phyloP scores from a whole-genome alignment of 129 eudicot species.

The Lonicera japonica region DNA sequence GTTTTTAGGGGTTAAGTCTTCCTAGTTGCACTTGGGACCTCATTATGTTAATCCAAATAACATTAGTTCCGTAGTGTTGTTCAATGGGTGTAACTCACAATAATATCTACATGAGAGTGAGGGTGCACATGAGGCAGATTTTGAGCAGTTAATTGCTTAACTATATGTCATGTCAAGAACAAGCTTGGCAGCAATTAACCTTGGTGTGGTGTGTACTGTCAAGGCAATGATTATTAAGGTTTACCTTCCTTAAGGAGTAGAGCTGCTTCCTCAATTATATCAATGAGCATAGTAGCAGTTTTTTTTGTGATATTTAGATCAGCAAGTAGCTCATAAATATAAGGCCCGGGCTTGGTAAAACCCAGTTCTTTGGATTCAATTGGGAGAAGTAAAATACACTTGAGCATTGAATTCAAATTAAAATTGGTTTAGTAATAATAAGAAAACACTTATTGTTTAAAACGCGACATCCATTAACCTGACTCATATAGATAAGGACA shows the following conservation, averaged over 20 bases:
- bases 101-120: background rate
- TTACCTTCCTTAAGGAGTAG: slow-evolving; percentile 89
- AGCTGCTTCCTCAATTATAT: slow-evolving; percentile 69
- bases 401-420: too few relatives aligned
- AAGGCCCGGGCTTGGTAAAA: slow-evolving; percentile 86
- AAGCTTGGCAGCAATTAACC: too few relatives aligned
- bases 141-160: background rate
- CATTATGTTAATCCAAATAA: background rate
- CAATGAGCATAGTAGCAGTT: slow-evolving; percentile 65
- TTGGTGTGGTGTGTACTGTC: too few relatives aligned
- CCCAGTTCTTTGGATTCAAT: slow-evolving; percentile 86
- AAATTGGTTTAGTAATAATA: too few relatives aligned
- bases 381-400: slow-evolving; percentile 10
- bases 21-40: too few relatives aligned
- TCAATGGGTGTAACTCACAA: background rate
- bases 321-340: slow-evolving; percentile 77
- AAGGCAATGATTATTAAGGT: too few relatives aligned
- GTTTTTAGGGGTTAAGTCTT: too few relatives aligned
- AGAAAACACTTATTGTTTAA: too few relatives aligned
- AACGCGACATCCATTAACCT: too few relatives aligned
- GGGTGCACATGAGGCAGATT: background rate
- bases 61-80: background rate
- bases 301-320: slow-evolving; percentile 58
- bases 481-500: background rate
- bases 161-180: background rate